Evolutionary conservation across 2,329 filamentous ascomycete genomes (phyloP), one percentile per base, ranked within the genome.

Genomic region (Penicillium sp.): DNA sequence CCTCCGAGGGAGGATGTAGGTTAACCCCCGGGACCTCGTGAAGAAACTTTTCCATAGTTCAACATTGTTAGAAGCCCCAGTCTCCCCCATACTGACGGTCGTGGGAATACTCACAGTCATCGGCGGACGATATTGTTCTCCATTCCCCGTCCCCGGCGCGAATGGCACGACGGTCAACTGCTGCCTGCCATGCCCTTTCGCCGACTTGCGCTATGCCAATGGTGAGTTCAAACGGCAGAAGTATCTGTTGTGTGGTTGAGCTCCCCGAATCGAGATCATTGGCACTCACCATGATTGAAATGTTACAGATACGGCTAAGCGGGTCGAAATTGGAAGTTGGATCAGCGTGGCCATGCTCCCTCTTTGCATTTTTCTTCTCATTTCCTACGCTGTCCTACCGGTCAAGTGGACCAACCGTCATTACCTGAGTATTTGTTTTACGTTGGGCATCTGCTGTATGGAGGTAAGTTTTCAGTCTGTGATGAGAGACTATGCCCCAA

Each of bases 341-440:
- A 75, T 96, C 48, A 89, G 88, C 54, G 82, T 95, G 12, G 81
- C 77, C 8, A 83, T 88, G 46, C 77, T 90, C 37, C 70, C 85
- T 41, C 82, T 86, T 58, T 85, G 86, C 52, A 62, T 83, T 12
- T 91, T 93, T 62, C 74, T 97, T 47, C 73, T 97, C 12, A 44
- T 88, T 5, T 94, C 89, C 5, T 97, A 90, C 77, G 73, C 82
- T 3, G 76, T 85, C 11, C 75, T 98, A 24, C 90, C 93, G 0
- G 82, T 88, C 25, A 89, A 95, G 60, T 91, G 88, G 73, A 96
- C 93, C 5, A 83, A 89, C 63, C 83, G 90, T 45, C 93, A 98
- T 67, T 97, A 97, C 63, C 76, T 98, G 34, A 96, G 88, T 64
- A 85, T 96, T 55, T 93, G 89, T 66, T 75, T 97, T 44, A 86